These are phyloP conservation scores for Candida sanyaensis DNA, from an alignment of 1,139 yeast species.

Conservation along the genomic window DNA sequence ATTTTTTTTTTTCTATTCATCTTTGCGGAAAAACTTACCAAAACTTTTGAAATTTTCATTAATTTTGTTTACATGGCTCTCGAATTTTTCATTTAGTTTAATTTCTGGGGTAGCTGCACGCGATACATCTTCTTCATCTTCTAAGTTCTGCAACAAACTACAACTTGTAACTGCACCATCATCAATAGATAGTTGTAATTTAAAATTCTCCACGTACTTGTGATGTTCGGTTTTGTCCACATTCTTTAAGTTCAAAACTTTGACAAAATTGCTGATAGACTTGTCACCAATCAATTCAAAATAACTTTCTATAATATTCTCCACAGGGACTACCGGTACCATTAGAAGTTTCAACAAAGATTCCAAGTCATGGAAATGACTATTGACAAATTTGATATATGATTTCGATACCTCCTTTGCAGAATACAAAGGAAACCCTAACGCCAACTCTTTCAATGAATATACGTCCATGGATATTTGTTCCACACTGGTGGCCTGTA, in stretches of 20 bases:
- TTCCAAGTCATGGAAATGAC: conserved; percentile 56
- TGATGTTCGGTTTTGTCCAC: conserved; percentile 47
- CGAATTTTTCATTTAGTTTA: conserved; percentile 55
- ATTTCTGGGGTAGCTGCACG: conserved; percentile 19
- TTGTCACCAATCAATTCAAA: conserved; percentile 69
- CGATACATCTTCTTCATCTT: conserved; percentile 15
- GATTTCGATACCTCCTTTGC: conserved; percentile 32
- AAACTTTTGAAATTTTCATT: conserved; percentile 60
- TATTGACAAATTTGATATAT: conserved; percentile 51
- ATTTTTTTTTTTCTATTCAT: conserved; percentile 19
- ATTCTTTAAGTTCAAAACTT: conserved; percentile 66
- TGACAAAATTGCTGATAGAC: conserved; percentile 60
- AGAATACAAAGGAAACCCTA: conserved; percentile 50
- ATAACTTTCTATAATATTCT: conserved; percentile 66
- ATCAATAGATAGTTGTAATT: conserved; percentile 55
- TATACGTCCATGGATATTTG: conserved; percentile 77
- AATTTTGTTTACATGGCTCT: conserved; percentile 56
- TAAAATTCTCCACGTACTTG: conserved; percentile 62
- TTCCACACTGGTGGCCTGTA: conserved; percentile 72
- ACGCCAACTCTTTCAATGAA: conserved; percentile 57
- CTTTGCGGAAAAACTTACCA: conserved; percentile 61
- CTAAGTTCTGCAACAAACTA: conserved; percentile 35
- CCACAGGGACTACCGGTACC: conserved; percentile 61
- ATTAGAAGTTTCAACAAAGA: conserved; percentile 64
- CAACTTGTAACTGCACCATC: conserved; percentile 39